Conservation (phyloP, 208 protist genomes). For the Leishmania guyanensis region DNA sequence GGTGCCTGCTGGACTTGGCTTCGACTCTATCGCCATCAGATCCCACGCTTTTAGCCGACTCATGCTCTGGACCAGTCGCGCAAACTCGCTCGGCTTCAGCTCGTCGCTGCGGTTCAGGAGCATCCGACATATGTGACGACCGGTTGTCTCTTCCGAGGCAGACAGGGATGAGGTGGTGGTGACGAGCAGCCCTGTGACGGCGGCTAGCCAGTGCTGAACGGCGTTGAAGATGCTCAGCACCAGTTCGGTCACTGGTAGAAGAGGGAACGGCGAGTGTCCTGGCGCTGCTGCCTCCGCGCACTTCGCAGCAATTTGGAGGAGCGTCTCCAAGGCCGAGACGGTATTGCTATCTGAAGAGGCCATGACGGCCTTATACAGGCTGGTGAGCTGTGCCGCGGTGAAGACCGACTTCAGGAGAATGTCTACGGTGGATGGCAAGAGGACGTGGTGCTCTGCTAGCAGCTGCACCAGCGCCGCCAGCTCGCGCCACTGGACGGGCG, state of each 20-base stretch:
- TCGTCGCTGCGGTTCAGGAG: conserved; percentile 31
- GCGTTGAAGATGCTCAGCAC: conserved; percentile 21
- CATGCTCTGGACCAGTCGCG: conserved; percentile 57
- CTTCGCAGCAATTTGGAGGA: conserved; percentile 1
- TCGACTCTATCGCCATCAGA: neutral
- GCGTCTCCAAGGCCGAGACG: neutral
- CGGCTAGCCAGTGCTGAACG: conserved; percentile 16
- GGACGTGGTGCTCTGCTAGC: conserved; percentile 46
- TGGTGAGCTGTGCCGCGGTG: neutral
- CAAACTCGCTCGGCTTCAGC: conserved; percentile 69
- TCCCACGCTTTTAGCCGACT: conserved; percentile 51
- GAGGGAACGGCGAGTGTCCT: neutral
- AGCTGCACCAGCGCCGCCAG: conserved; percentile 38
- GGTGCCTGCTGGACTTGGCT: neutral
- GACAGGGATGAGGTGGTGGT: neutral
- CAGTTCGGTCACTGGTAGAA: conserved; percentile 11
- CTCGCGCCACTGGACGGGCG: conserved; percentile 20
- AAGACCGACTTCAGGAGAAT: conserved; percentile 37
- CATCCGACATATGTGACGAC: conserved; percentile 28
- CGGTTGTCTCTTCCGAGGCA: conserved; percentile 1
- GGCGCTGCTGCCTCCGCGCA: neutral
- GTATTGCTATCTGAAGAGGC: conserved; percentile 4
- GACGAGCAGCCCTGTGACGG: conserved; percentile 12
- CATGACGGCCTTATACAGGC: conserved; percentile 4
- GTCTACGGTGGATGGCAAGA: conserved; percentile 27